Evolutionary conservation across 441 rosid genomes (phyloP), one percentile per base, ranked within the genome.

Genomic region (Pelargonium australe): DNA sequence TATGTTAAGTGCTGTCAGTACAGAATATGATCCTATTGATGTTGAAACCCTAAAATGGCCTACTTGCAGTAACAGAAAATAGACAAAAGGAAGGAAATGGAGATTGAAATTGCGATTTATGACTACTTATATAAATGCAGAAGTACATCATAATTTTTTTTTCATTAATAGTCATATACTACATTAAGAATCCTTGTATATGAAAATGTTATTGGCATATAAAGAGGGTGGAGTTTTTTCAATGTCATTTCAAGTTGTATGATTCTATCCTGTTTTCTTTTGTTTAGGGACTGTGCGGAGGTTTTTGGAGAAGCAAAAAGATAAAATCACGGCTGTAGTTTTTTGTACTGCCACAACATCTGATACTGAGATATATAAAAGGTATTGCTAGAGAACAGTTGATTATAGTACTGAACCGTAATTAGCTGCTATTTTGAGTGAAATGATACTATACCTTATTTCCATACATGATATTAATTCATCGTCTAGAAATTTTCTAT

Each of bases 261-360:
- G 61, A 63, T 72, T 72, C 58, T n/a, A 31, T 80, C 66, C 69
- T 64, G 62, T 74, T 72, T 14, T 66, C 65, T 45, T 73, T 71
- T 72, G n/a, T 77, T 66, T 74, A 95, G 99, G 98, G 80, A 95
- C 98, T 63, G 88, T 95, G 64, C 87, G 99, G 53, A 91, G 97
- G 70, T 85, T 95, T 75, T 85, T 95, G 37, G 99, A 95, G 83
- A 95, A 95, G 83, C 98, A 95, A 76, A 91, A 83, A 79, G 96
- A 88, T 84, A 91, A 86, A 79, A 82, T 95, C n/a, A 80, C 74
- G 68, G 97, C 97, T 51, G 89, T 92, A 72, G 98, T 95, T 62
- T 92, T 95, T 79, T 95, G 99, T 78, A 95, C 89, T 67, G 79
- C 85, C 65, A 95, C 96, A 66, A 77, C 92, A 65, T 71, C 85